Conservation (phyloP, 495 filamentous ascomycete genomes). For the Haplographium delicatum region DNA sequence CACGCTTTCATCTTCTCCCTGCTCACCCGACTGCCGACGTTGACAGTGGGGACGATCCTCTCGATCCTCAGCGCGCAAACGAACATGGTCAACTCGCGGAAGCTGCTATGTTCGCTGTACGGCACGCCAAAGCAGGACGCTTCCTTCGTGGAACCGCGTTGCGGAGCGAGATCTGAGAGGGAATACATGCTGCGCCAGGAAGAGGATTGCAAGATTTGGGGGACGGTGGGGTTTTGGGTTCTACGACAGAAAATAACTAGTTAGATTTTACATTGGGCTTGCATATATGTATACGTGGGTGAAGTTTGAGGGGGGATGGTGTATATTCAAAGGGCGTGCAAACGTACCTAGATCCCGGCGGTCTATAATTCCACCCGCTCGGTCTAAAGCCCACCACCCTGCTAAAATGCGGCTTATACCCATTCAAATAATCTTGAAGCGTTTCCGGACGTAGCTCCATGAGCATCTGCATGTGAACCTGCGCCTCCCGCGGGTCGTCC, state of each 20-base stretch:
- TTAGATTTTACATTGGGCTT: neutral
- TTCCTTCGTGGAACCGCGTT: constrained; percentile 70
- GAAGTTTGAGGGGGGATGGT: neutral
- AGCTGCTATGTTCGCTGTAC: constrained; percentile 92
- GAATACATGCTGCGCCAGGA: constrained; percentile 70
- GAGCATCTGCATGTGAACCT: constrained; percentile 95
- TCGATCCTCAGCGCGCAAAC: constrained; percentile 82
- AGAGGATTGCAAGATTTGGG: constrained; percentile 63
- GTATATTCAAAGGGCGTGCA: too few relatives aligned
- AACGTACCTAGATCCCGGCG: constrained; percentile 46
- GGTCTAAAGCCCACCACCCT: constrained; percentile 90
- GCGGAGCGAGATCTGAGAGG: constrained; percentile 60
- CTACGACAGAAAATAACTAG: neutral
- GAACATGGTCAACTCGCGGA: constrained; percentile 91
- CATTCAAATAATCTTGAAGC: constrained; percentile 78
- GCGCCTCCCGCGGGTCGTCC: constrained; percentile 71
- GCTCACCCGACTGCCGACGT: constrained; percentile 59
- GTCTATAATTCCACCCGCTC: constrained; percentile 85
- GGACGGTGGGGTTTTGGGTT: constrained; percentile 49
- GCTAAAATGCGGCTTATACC: constrained; percentile 69
- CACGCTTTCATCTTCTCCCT: constrained; percentile 85
- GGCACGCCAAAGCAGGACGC: constrained; percentile 86
- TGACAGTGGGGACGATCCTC: constrained; percentile 88
- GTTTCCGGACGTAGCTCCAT: constrained; percentile 88
- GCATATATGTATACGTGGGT: neutral